Percentiles rank a stretch among this genome's conserved stretches.
Evolutionary conservation across 2,329 filamentous ascomycete genomes (phyloP).

Genomic region (Alternaria ventricosa): DNA sequence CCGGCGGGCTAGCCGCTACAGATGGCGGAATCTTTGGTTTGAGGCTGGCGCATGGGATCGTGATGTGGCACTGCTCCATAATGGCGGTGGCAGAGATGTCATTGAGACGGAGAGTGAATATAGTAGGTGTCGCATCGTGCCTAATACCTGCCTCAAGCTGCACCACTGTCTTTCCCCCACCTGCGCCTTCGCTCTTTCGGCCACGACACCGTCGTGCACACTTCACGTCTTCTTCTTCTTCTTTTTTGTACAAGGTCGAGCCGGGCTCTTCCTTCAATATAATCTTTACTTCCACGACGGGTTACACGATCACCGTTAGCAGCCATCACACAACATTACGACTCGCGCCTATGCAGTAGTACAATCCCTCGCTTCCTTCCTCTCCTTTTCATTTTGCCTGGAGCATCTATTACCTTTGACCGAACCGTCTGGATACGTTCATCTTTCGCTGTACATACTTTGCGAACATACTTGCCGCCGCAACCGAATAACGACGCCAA

Average conservation of each 20-base stretch:
- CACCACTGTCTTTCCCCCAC: slow-evolving; percentile 22
- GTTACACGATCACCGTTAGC: slow-evolving; percentile 24
- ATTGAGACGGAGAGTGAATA: slow-evolving; percentile 41
- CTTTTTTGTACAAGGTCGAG: slow-evolving; percentile 33
- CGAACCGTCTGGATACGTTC: slow-evolving; percentile 45
- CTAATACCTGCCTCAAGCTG: slow-evolving; percentile 29
- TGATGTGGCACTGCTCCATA: slow-evolving; percentile 35
- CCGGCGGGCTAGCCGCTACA: slow-evolving; percentile 41
- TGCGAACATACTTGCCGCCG: slow-evolving; percentile 19
- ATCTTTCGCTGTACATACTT: slow-evolving; percentile 24
- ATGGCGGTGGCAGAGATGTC: slow-evolving; percentile 27
- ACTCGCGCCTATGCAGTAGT: slow-evolving; percentile 41
- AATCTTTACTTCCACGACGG: slow-evolving; percentile 13
- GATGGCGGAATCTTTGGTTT: slow-evolving; percentile 39
- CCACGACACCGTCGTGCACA: slow-evolving; percentile 31
- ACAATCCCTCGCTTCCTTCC: slow-evolving; percentile 24
- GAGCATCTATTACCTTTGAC: slow-evolving; percentile 27
- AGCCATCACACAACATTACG: slow-evolving; percentile 24
- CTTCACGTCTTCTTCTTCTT: slow-evolving; percentile 12
- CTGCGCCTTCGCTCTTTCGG: slow-evolving; percentile 20
- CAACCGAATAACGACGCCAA: slow-evolving; percentile 1
- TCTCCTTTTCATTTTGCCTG: slow-evolving; percentile 27
- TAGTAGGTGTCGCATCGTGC: slow-evolving; percentile 41
- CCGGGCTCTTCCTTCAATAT: slow-evolving; percentile 41
- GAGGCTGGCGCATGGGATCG: slow-evolving; percentile 44